Base-by-base conservation (phyloP, 371 early-diverging fungal genomes). In the Basidiobolus meristosporus region DNA sequence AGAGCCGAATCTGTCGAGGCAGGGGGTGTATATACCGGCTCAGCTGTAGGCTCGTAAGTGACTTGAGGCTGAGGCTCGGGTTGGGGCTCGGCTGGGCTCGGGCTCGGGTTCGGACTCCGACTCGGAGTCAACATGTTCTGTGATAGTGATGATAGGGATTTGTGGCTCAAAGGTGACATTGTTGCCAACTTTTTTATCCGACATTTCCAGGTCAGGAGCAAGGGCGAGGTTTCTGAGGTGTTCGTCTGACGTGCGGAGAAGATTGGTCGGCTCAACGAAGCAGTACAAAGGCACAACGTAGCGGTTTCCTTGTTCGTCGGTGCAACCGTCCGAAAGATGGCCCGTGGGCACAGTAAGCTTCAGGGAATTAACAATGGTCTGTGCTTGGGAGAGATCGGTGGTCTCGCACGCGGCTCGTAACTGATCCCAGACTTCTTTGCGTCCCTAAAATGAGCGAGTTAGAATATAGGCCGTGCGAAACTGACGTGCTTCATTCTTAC, bases 381-480 rank as follows among this genome's bases (percentile, higher is more conserved):
- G 65, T 12, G 82, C 73, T 36, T 70, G 50, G 31, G 41, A 40
- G 11, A 64, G 26, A 38, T 65, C 66, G 31, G 37, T 28, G 18
- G 64, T 50, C 46, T 59, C 60, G 41, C 62, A 57, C 2, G 62
- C 64, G 15, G 60, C 63, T 26, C 62, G 54, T 22, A 82, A 50
- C 9, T 77, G 76, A 46, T 74, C 70, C 82, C 82, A 82, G 31
- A 80, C 62, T 54, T 80, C 79, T 22, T 47, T 34, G 15, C 70
- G 60, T 14, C 80, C 81, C 65, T 70, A 38, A n/a, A n/a, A n/a
- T n/a, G n/a, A n/a, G 31, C 31, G 7, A 23, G 18, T 39, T 38
- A 31, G 30, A 11, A 29, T 3, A 14, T 2, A 21, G 23, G 3
- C 18, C 40, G 16, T n/a, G 30, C 31, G 14, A 11, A n/a, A 14